These are phyloP conservation scores for Kwoniella botswanensis DNA, from an alignment of 768 basidiomycete genomes.

Conservation along the genomic window DNA sequence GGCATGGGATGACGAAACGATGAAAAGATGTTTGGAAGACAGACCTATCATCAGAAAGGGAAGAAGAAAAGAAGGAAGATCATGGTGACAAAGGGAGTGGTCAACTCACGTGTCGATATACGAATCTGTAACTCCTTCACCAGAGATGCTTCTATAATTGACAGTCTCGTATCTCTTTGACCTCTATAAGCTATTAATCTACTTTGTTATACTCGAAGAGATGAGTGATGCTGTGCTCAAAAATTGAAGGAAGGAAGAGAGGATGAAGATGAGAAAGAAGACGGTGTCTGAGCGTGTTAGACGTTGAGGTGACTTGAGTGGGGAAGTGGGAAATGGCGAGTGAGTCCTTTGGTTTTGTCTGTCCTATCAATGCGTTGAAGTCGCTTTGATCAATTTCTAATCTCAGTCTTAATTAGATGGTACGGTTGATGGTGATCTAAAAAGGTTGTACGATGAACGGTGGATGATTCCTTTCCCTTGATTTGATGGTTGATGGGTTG, in stretches of 20 bases:
- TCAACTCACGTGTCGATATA: conserved; percentile 7
- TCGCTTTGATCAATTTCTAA: not conserved
- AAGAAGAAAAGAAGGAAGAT: not conserved
- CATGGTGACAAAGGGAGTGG: not conserved
- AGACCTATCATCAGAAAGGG: not conserved
- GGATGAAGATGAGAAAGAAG: not conserved
- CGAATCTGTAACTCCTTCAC: not conserved
- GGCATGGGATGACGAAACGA: not conserved
- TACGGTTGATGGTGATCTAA: not conserved
- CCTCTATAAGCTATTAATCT: not conserved
- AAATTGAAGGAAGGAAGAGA: not conserved
- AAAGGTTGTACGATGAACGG: not conserved
- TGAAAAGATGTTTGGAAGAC: conserved; percentile 1
- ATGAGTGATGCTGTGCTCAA: not conserved
- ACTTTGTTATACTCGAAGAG: not conserved
- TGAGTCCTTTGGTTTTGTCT: not conserved
- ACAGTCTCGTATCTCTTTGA: no score
- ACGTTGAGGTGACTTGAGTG: no score
- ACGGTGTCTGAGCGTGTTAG: no score
- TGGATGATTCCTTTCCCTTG: not conserved
- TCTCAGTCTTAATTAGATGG: not conserved
- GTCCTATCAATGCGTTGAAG: not conserved
- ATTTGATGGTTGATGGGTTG: not conserved
- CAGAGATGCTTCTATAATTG: not conserved
- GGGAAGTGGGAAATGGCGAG: no score